Evolutionary conservation across 78 protist genomes (phyloP), one percentile per base, ranked within the genome.

Genomic region (Acrasis kona): DNA sequence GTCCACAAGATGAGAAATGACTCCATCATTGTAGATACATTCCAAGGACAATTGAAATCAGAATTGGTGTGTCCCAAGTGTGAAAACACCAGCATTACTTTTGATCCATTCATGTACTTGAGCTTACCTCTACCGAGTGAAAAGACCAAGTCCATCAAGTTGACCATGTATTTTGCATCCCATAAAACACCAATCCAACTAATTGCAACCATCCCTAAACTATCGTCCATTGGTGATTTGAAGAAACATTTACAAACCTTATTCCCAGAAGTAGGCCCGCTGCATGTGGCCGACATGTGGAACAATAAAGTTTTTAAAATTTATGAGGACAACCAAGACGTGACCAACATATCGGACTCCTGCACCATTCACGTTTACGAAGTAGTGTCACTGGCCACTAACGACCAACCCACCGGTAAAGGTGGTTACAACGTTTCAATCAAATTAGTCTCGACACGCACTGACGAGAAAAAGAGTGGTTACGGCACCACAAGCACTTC

Each of bases 71-170:
- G 95, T 69, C 79, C 87, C 4, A 32, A 65, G 2, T 84, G 88
- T 57, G 68, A 72, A 28, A 57, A 71, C 74, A 74, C 65, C 9
- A 39, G 75, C 19, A 74, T 82, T 10, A 81, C 84, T 0, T 91
- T 78, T 42, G 91, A 88, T 32, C 92, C 96, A 12, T 88, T 58
- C 58, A 88, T 88, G 93, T 91, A 66, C 78, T 83, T 91, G 36
- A 57, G 88, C 34, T 40, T 90, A 32, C 94, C 91, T 0, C 68
- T 90, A 3, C 94, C 94, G 28, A 19, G 19, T 67, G 71, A 67
- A 19, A 30, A 50, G 34, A 50, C 19, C 61, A 50, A 19, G 19
- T n/a, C 19, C 19, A 50, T 50, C 19, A 19, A 50, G 19, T 19
- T 50, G 19, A 50, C 61, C 19, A 19, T 50, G 34, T 50, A n/a